phyloP scores from a whole-genome alignment of 2,329 filamentous ascomycete species.

The Verticillium klebahnii region DNA sequence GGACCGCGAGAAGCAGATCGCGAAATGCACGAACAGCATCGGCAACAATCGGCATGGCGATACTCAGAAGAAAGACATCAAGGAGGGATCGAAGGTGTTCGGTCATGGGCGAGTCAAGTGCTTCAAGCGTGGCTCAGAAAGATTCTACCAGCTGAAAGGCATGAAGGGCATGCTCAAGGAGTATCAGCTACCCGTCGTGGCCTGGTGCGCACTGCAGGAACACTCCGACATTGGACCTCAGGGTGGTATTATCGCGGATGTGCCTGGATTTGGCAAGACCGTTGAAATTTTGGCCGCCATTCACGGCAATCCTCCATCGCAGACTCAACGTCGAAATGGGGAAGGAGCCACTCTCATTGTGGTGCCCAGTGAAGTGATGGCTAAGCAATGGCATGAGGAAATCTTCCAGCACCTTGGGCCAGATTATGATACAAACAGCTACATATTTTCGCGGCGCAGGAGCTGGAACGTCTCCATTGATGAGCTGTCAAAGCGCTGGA shows the following conservation, averaged over 20 bases:
- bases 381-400: constrained; percentile 23
- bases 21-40: background rate
- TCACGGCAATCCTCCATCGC: constrained; percentile 29
- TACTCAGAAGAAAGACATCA: background rate
- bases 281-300: constrained; percentile 38
- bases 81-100: background rate
- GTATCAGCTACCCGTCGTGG: background rate
- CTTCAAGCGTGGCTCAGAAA: background rate
- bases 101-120: background rate
- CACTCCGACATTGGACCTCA: constrained; percentile 1
- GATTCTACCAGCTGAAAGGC: background rate
- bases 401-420: background rate
- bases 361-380: constrained; percentile 17
- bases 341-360: constrained; percentile 30
- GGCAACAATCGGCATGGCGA: background rate
- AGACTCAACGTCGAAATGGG: constrained; percentile 29
- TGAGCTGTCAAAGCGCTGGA: background rate
- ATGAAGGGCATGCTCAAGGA: background rate
- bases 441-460: background rate
- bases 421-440: background rate
- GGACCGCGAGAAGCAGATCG: background rate
- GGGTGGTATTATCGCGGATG: constrained; percentile 57
- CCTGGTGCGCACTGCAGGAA: background rate
- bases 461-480: accelerated
- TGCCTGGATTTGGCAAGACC: constrained; percentile 64